Evolutionary conservation across 495 filamentous ascomycete species (phyloP).

Genomic region (Xylaria venustula): DNA sequence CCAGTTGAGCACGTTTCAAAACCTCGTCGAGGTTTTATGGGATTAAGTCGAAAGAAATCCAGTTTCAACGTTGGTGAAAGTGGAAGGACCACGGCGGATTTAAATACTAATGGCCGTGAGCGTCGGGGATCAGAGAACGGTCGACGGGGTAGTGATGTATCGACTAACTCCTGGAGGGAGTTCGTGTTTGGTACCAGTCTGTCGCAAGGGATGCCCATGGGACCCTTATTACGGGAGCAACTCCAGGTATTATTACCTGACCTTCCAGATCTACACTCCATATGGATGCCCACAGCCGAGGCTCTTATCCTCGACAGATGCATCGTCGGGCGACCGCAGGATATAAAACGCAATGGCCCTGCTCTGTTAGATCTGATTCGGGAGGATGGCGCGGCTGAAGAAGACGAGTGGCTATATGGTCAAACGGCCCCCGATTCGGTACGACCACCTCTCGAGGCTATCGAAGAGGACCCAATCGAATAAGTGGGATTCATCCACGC

Average conservation of each 20-base stretch:
- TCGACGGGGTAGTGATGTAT: constrained; percentile 31
- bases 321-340: constrained; percentile 49
- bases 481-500: too few species aligned
- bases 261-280: constrained; percentile 46
- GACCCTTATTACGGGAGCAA: constrained; percentile 44
- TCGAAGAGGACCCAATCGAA: constrained; percentile 47
- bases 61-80: constrained; percentile 18
- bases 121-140: constrained; percentile 28
- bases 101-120: constrained; percentile 15
- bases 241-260: constrained; percentile 47
- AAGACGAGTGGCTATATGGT: constrained; percentile 55
- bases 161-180: constrained; percentile 37
- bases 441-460: constrained; percentile 45
- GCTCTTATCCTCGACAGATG: constrained; percentile 53
- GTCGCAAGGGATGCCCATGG: constrained; percentile 54
- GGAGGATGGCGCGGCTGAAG: constrained; percentile 48
- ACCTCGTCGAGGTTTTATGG: constrained; percentile 45
- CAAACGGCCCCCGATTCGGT: constrained; percentile 41
- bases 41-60: constrained; percentile 51
- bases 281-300: constrained; percentile 55
- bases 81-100: constrained; percentile 11
- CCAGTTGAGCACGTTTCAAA: constrained; percentile 40
- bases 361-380: constrained; percentile 53
- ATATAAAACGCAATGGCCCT: constrained; percentile 53
- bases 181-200: constrained; percentile 53